Conservation (phyloP, 2,329 filamentous ascomycete genomes). For the Arachnomyces sp. region DNA sequence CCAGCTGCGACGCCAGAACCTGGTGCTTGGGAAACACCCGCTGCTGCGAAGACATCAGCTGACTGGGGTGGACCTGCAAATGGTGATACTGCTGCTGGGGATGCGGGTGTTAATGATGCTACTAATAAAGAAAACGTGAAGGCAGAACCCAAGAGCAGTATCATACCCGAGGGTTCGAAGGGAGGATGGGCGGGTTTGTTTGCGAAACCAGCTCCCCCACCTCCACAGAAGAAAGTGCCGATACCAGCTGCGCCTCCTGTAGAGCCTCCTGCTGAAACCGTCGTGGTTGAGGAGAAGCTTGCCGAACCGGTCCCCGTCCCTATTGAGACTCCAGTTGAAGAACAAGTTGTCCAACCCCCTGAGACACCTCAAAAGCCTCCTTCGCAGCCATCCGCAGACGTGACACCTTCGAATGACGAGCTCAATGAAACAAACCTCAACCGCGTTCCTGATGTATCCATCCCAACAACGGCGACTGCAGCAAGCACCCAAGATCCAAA, state of each 20-base stretch:
- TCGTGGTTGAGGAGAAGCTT: constrained; percentile 27
- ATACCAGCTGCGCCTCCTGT: constrained; percentile 23
- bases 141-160: constrained; percentile 24
- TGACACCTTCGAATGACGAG: constrained; percentile 68
- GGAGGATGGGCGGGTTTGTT: constrained; percentile 66
- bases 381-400: constrained; percentile 23
- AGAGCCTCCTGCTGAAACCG: constrained; percentile 24
- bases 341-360: constrained; percentile 7
- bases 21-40: constrained; percentile 9
- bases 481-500: constrained; percentile 76
- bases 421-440: constrained; percentile 90
- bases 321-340: constrained; percentile 13
- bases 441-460: constrained; percentile 75
- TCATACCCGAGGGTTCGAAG: constrained; percentile 33
- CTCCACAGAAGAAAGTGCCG: constrained; percentile 44
- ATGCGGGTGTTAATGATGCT: constrained; percentile 18
- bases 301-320: constrained; percentile 21
- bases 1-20: constrained; percentile 4
- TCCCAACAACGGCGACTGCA: constrained; percentile 72
- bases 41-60: constrained; percentile 14
- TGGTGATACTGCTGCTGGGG: constrained; percentile 17
- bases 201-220: constrained; percentile 50
- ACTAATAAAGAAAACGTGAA: constrained; percentile 13
- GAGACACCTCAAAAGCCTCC: constrained; percentile 5
- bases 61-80: constrained; percentile 19